Evolutionary conservation across 2,329 filamentous ascomycete species (phyloP).

Genomic region (Dryadomyces quercivorus): DNA sequence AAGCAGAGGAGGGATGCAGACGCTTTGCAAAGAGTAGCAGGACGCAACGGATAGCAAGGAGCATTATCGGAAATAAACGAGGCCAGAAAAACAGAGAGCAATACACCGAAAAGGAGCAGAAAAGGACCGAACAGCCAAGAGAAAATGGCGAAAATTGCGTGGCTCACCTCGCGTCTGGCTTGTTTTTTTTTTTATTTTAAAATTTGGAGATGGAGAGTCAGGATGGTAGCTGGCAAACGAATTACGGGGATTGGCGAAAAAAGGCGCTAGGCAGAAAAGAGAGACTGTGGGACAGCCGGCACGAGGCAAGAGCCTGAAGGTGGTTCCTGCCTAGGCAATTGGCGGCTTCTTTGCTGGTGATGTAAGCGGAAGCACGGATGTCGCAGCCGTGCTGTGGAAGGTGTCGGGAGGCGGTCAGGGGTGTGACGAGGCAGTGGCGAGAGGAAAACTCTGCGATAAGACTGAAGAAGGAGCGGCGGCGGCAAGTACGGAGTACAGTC

Average conservation of each 20-base stretch:
- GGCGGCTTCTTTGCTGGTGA: background rate
- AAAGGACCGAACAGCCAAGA: background rate
- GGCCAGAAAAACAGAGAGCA: background rate
- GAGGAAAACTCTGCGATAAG: too few relatives aligned
- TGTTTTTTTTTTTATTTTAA: slow-evolving; percentile 1
- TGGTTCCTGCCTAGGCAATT: slow-evolving; percentile 2
- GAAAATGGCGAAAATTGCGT: slow-evolving; percentile 3
- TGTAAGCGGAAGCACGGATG: background rate
- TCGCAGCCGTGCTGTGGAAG: background rate
- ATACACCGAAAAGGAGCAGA: background rate
- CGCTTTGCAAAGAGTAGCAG: background rate
- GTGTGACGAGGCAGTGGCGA: too few relatives aligned
- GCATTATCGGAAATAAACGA: background rate
- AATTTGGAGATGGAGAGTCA: background rate
- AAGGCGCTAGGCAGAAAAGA: slow-evolving; percentile 7
- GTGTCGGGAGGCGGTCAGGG: too few relatives aligned
- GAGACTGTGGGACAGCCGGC: slow-evolving; percentile 4
- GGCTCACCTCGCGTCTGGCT: slow-evolving; percentile 11
- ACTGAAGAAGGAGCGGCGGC: too few relatives aligned
- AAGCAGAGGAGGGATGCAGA: background rate
- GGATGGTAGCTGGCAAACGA: background rate
- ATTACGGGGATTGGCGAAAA: slow-evolving; percentile 1
- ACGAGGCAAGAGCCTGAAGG: slow-evolving; percentile 2
- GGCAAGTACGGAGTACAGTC: too few relatives aligned
- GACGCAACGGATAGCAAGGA: background rate